Percentiles rank a stretch among this genome's conserved stretches.
phyloP scores from a whole-genome alignment of 1,284 basidiomycete species.

The Cerioporus squamosus region DNA sequence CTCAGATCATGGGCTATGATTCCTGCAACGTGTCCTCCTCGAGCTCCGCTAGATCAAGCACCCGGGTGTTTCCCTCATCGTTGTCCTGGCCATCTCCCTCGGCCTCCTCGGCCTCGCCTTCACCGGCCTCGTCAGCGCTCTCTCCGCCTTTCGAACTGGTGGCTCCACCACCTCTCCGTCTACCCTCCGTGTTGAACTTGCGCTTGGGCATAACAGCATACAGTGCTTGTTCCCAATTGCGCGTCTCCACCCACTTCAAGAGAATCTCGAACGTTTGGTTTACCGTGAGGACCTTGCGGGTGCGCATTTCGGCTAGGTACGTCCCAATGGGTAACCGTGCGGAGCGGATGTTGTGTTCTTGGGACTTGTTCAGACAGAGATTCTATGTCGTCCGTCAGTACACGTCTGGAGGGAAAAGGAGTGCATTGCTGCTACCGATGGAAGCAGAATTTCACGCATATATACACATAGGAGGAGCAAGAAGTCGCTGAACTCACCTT shows the following conservation, averaged over 20 bases:
- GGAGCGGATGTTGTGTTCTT: slow-evolving; percentile 73
- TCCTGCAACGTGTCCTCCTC: slow-evolving; percentile 23
- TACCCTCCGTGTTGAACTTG: slow-evolving; percentile 67
- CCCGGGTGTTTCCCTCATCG: slow-evolving; percentile 14
- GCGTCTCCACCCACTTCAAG: slow-evolving; percentile 83
- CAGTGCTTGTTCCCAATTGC: slow-evolving; percentile 85
- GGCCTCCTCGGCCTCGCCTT: slow-evolving; percentile 9
- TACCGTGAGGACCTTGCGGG: slow-evolving; percentile 95
- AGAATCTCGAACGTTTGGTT: slow-evolving; percentile 97
- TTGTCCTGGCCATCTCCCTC: slow-evolving; percentile 8
- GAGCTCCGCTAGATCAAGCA: slow-evolving; percentile 23
- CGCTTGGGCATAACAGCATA: slow-evolving; percentile 87
- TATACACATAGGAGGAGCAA: not conserved
- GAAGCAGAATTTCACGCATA: not conserved
- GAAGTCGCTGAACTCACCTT: slow-evolving; percentile 63
- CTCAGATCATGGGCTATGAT: not conserved
- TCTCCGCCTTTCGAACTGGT: slow-evolving; percentile 27
- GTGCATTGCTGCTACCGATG: not conserved
- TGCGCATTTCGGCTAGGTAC: slow-evolving; percentile 81
- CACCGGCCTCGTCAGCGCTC: slow-evolving; percentile 21
- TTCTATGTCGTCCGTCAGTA: slow-evolving; percentile 51
- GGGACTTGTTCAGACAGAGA: slow-evolving; percentile 89
- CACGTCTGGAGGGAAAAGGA: no score
- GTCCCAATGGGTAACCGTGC: slow-evolving; percentile 93
- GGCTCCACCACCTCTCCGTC: slow-evolving; percentile 24